Evolutionary conservation across 208 protist genomes (phyloP).

Genomic region (Kentomonas sorsogonicus): DNA sequence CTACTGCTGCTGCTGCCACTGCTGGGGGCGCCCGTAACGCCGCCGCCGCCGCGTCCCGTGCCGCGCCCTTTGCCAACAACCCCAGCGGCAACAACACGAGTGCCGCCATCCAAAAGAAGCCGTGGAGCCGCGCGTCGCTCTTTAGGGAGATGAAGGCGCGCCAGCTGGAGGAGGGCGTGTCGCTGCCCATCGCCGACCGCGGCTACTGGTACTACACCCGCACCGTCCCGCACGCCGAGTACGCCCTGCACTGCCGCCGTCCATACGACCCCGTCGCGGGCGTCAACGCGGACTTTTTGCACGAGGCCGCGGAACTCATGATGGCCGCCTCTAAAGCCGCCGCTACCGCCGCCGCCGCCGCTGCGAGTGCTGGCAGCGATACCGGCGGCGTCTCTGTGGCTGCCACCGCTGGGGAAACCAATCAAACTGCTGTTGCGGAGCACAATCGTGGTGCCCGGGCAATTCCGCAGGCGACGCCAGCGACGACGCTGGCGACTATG

Average conservation of each 20-base stretch:
- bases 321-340: conserved; percentile 17
- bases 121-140: conserved; percentile 23
- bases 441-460: too few species aligned
- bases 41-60: too few species aligned
- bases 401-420: too few species aligned
- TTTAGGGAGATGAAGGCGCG: conserved; percentile 48
- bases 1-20: too few species aligned
- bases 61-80: too few species aligned
- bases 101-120: not conserved
- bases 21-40: too few species aligned
- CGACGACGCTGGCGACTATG: too few species aligned
- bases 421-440: too few species aligned
- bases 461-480: too few species aligned
- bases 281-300: conserved; percentile 32
- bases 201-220: conserved; percentile 71
- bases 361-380: too few species aligned
- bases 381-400: too few species aligned
- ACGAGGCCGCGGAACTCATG: conserved; percentile 35
- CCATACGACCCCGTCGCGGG: conserved; percentile 17
- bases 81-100: conserved; percentile 6
- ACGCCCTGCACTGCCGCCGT: conserved; percentile 50
- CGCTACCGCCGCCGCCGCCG: too few species aligned
- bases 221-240: conserved; percentile 41
- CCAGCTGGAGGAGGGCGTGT: conserved; percentile 41
- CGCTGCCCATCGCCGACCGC: conserved; percentile 44